Conservation (phyloP, 768 basidiomycete genomes). For the Leccinum ochraceum region DNA sequence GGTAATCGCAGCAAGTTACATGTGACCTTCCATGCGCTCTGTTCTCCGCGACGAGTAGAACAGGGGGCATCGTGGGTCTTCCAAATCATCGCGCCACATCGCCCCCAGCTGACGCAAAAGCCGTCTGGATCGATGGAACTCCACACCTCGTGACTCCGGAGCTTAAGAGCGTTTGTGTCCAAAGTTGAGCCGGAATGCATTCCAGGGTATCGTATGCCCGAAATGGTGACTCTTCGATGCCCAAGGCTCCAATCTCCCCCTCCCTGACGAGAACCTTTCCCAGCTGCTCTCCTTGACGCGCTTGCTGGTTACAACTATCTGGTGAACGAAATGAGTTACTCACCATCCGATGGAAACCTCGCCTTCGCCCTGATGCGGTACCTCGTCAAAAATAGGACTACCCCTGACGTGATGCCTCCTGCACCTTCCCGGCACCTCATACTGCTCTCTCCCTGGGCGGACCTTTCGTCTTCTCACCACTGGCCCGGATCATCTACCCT, state of each 20-base stretch:
- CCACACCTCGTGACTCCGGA: constrained; percentile 35
- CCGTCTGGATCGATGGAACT: constrained; percentile 36
- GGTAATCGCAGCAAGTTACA: constrained; percentile 46
- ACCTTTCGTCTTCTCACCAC: constrained; percentile 43
- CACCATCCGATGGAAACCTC: constrained; percentile 45
- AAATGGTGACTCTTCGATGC: constrained; percentile 37
- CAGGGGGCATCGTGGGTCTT: constrained; percentile 4
- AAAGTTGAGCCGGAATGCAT: constrained; percentile 44
- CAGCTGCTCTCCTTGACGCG: too few relatives aligned
- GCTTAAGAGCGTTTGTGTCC: constrained; percentile 31
- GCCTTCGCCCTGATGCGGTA: constrained; percentile 63
- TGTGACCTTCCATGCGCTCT: constrained; percentile 40
- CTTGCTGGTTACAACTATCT: too few relatives aligned
- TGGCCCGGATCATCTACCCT: constrained; percentile 40
- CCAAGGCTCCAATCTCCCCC: constrained; percentile 38
- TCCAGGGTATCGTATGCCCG: constrained; percentile 59
- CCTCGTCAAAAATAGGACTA: constrained; percentile 49
- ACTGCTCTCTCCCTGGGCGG: constrained; percentile 58
- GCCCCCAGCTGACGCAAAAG: constrained; percentile 13
- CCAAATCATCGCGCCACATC: constrained; percentile 16
- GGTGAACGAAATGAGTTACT: too few relatives aligned
- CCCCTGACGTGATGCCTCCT: constrained; percentile 36
- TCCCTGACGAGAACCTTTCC: too few relatives aligned
- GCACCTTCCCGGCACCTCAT: constrained; percentile 49
- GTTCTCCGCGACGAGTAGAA: constrained; percentile 5